phyloP scores from a whole-genome alignment of 2,329 filamentous ascomycete species.

The Fusarium humuli region DNA sequence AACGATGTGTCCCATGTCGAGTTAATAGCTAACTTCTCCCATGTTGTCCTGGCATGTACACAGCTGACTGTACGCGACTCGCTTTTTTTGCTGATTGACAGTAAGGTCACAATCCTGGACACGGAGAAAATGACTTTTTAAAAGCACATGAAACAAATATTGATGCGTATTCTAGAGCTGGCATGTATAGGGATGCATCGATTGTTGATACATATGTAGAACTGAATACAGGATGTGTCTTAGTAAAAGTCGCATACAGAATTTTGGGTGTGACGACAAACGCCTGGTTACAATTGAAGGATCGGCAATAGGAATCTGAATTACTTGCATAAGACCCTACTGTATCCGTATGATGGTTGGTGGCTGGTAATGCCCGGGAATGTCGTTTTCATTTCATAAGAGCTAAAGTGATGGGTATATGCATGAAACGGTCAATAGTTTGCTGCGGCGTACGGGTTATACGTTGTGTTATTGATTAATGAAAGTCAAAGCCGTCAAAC shows the following conservation, averaged over 20 bases:
- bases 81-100: not conserved
- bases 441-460: conserved; percentile 1
- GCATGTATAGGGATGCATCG: not conserved
- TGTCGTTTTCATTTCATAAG: not conserved
- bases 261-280: not conserved
- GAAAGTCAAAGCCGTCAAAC: not conserved
- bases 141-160: not conserved
- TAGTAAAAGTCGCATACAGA: not conserved
- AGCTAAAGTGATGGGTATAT: not conserved
- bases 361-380: not conserved
- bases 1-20: not conserved
- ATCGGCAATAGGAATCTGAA: not conserved
- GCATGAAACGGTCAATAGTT: conserved; percentile 25
- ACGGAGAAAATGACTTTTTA: no score
- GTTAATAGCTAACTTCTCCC: not conserved
- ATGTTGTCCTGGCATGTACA: not conserved
- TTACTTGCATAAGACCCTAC: not conserved
- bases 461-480: not conserved
- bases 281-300: not conserved
- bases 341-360: not conserved
- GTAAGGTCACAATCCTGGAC: not conserved
- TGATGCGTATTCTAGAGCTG: no score
- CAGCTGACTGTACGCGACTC: not conserved
- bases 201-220: not conserved
- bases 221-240: not conserved